Base-by-base conservation (phyloP, 1,139 yeast species). In the Pichia sp. region DNA sequence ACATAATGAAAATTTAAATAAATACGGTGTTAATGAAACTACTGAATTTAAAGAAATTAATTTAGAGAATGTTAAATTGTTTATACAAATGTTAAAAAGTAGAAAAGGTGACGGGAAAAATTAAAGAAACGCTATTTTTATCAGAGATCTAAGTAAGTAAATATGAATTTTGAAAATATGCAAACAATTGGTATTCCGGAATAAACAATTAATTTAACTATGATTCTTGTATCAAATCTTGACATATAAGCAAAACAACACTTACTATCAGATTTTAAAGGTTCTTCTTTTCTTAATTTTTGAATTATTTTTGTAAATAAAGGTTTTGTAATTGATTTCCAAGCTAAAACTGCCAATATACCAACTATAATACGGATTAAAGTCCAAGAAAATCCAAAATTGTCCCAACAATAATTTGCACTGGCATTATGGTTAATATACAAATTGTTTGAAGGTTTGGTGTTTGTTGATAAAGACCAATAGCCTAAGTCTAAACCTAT, bases 271-370 rank as follows among this genome's bases (percentile, higher is more conserved):
- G 29, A 28, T 29, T 16, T 38, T 13, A 5, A 81, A 80, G 11
- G 76, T 76, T 29, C 5, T 18, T 79, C 67, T 2, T 79, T 57
- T 18, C 77, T 73, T 60, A 79, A 75, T 2, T 2, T 16, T 13
- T 18, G n/a, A 5, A 53, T 43, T 1, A 53, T 10, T 2, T 13
- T 10, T 10, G 53, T 51, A n/a, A 87, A 70, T 2, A 81, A 60
- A 19, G 85, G 85, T 66, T 88, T 89, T 56, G 88, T 77, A 5
- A 79, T 51, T 1, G 78, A 68, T 57, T 88, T 83, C 96, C 96
- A 89, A 1, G 74, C 57, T 0, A 80, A 80, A 41, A 89, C 85
- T n/a, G 77, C 55, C 0, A 64, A 55, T 1, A 86, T 76, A 4
- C 96, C 96, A 25, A 84, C 46, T 0, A 76, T 42, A 5, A 84